phyloP scores from a whole-genome alignment of 2,329 filamentous ascomycete species.

The Botrytis galanthina region DNA sequence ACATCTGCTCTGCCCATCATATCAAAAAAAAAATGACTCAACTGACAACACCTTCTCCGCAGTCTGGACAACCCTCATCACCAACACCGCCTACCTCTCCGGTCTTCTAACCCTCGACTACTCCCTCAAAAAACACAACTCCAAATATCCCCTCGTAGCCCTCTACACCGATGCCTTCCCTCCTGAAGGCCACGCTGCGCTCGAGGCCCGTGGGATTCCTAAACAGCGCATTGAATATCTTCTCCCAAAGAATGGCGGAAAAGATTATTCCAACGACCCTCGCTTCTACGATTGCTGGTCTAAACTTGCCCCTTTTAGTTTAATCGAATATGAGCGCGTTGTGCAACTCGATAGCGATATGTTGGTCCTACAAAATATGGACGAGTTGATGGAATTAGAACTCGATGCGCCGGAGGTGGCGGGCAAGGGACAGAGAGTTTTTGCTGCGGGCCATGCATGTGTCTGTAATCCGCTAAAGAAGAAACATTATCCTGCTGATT shows the following conservation, averaged over 20 bases:
- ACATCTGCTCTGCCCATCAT: not conserved
- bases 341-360: slow-evolving; percentile 89
- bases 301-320: slow-evolving; percentile 76
- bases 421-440: slow-evolving; percentile 60
- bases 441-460: slow-evolving; percentile 81
- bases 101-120: slow-evolving; percentile 80
- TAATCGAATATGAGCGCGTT: slow-evolving; percentile 73
- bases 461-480: slow-evolving; percentile 81
- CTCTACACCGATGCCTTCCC: slow-evolving; percentile 81
- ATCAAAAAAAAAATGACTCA: not conserved
- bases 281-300: slow-evolving; percentile 90
- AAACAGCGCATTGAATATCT: slow-evolving; percentile 71
- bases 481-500: slow-evolving; percentile 73
- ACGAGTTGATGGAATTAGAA: slow-evolving; percentile 82
- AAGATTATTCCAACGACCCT: slow-evolving; percentile 71
- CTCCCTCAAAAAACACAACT: slow-evolving; percentile 63
- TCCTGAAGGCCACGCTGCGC: slow-evolving; percentile 62
- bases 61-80: slow-evolving; percentile 89
- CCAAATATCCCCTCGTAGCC: slow-evolving; percentile 75
- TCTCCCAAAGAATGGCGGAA: slow-evolving; percentile 57
- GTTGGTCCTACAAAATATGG: slow-evolving; percentile 81
- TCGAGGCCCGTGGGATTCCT: slow-evolving; percentile 67
- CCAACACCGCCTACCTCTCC: slow-evolving; percentile 76
- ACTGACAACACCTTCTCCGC: slow-evolving; percentile 23
- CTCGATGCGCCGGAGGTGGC: slow-evolving; percentile 58